Percentiles rank a stretch among this genome's conserved stretches.
Evolutionary conservation across 305 asterid genomes (phyloP).

Genomic region (Fraxinus angustifolia): DNA sequence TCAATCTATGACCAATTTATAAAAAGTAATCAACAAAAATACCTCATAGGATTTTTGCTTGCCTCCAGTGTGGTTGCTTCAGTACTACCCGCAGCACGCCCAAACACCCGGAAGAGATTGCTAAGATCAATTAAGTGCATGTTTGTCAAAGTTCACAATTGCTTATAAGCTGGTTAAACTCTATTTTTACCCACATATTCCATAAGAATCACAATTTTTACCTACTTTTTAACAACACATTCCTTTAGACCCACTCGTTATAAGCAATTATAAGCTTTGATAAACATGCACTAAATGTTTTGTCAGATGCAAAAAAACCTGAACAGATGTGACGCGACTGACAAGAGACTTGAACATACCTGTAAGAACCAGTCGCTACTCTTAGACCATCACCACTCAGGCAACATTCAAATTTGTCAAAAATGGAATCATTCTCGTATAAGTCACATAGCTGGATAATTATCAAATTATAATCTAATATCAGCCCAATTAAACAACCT

Average conservation of each 20-base stretch:
- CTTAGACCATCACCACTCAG: constrained; percentile 93
- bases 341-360: constrained; percentile 38
- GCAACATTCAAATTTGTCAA: constrained; percentile 97
- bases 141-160: not conserved
- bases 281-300: not conserved
- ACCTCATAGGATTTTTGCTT: constrained; percentile 98
- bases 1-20: not conserved
- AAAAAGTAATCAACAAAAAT: constrained; percentile 19
- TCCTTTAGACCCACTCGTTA: not conserved
- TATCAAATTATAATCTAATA: constrained; percentile 17
- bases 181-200: not conserved
- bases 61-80: constrained; percentile 93
- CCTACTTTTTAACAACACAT: not conserved
- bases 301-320: not conserved
- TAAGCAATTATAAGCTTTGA: not conserved
- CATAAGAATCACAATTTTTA: not conserved
- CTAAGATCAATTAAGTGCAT: constrained; percentile 38
- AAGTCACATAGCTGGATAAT: constrained; percentile 76
- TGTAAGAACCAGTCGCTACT: constrained; percentile 96
- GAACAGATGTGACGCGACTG: not conserved
- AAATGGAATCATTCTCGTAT: constrained; percentile 93
- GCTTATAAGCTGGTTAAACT: not conserved
- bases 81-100: constrained; percentile 69
- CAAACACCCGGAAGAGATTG: constrained; percentile 92
- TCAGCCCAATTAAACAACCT: constrained; percentile 29